A percentile compares a stretch with the other conserved stretches of the same genome.
phyloP scores from a whole-genome alignment of 352 stramenopile species.

The Globisporangium nodosum region DNA sequence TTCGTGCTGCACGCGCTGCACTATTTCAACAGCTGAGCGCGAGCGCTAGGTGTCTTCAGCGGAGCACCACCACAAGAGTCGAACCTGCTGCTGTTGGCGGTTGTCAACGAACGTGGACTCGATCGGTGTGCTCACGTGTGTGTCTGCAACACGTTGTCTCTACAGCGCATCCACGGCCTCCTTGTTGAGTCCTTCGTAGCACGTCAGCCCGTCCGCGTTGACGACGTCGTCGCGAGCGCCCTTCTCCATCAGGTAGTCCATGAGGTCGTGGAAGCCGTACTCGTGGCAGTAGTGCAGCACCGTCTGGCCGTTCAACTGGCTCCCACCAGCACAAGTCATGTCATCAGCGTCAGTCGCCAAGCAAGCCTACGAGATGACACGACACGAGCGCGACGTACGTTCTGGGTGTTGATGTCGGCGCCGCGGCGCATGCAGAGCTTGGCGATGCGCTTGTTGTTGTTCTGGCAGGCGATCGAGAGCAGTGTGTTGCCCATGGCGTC shows the following conservation, averaged over 20 bases:
- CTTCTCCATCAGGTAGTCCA: conserved; percentile 94
- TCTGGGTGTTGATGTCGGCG: conserved; percentile 92
- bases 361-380: background rate
- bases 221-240: conserved; percentile 87
- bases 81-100: no score
- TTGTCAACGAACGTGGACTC: no score
- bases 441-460: conserved; percentile 94
- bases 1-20: conserved; percentile 70
- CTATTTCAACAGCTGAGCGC: conserved; percentile 68
- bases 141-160: background rate
- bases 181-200: conserved; percentile 91
- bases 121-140: background rate
- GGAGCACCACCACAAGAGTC: no score
- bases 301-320: conserved; percentile 86
- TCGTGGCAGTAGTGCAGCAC: conserved; percentile 91
- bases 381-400: conserved; percentile 35
- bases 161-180: conserved; percentile 78
- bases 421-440: conserved; percentile 92
- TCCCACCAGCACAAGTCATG: background rate
- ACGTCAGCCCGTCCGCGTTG: conserved; percentile 93
- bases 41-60: background rate
- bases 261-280: conserved; percentile 93
- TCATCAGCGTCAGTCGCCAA: no score
- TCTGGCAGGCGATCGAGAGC: conserved; percentile 92
- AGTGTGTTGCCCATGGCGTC: conserved; percentile 91